Evolutionary conservation across 805 yeast genomes (phyloP).

Genomic region (Saturnispora sekii): DNA sequence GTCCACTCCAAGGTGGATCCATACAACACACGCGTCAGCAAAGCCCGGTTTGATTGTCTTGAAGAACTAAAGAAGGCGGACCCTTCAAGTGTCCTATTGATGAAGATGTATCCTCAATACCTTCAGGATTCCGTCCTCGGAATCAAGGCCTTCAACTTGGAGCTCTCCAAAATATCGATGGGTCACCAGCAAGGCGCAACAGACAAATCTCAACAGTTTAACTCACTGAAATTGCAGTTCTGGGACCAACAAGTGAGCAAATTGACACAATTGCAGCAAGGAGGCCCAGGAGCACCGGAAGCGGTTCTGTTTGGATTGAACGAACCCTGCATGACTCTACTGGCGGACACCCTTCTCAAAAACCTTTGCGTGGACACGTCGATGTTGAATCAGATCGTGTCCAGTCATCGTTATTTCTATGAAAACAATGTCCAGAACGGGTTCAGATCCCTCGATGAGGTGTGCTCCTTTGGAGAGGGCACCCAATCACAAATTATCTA

Average conservation of each 20-base stretch:
- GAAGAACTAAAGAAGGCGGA: slow-evolving; percentile 40
- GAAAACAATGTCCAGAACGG: slow-evolving; percentile 36
- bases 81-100: slow-evolving; percentile 52
- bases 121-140: slow-evolving; percentile 57
- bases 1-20: slow-evolving; percentile 5
- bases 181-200: slow-evolving; percentile 25
- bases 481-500: slow-evolving; percentile 66
- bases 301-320: slow-evolving; percentile 23
- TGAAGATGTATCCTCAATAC: slow-evolving; percentile 60
- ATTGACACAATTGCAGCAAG: slow-evolving; percentile 28
- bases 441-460: slow-evolving; percentile 35
- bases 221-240: slow-evolving; percentile 53
- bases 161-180: slow-evolving; percentile 31
- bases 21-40: slow-evolving; percentile 13
- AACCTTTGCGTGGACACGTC: slow-evolving; percentile 42
- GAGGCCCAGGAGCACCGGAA: slow-evolving; percentile 16
- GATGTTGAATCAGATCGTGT: slow-evolving; percentile 50
- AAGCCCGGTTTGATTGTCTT: slow-evolving; percentile 37
- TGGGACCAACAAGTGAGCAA: slow-evolving; percentile 58
- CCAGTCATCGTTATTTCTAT: slow-evolving; percentile 46
- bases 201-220: slow-evolving; percentile 28
- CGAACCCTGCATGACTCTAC: slow-evolving; percentile 57
- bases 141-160: slow-evolving; percentile 54
- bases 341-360: slow-evolving; percentile 42
- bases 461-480: slow-evolving; percentile 76